Percentiles rank a stretch among this genome's conserved stretches.
Evolutionary conservation across 1,284 basidiomycete species (phyloP).

Genomic region (Cutaneotrichosporon cavernicola): DNA sequence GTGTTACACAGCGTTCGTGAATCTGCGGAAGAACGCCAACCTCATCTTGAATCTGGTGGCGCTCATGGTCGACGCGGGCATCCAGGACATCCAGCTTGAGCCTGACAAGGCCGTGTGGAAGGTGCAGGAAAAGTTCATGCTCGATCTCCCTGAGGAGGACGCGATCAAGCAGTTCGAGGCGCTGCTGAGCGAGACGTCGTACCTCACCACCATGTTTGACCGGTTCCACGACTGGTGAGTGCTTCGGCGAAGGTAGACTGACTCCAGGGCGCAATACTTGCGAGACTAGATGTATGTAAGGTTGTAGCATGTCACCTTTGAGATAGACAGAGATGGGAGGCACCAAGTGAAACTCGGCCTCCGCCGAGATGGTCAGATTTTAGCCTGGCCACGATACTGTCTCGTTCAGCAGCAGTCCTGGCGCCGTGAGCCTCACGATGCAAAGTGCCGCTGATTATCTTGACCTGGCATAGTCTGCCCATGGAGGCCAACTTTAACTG

Average conservation of each 20-base stretch:
- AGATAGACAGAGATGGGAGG: no score
- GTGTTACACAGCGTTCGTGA: conserved; percentile 94
- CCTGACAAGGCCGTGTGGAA: conserved; percentile 63
- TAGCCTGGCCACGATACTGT: no score
- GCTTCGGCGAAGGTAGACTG: not conserved
- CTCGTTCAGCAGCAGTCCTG: no score
- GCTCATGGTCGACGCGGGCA: conserved; percentile 97
- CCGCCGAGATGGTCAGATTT: no score
- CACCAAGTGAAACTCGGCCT: no score
- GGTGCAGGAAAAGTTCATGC: conserved; percentile 93
- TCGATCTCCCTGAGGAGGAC: conserved; percentile 91
- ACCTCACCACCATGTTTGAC: conserved; percentile 88
- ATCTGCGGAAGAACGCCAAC: conserved; percentile 94
- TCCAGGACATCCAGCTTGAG: conserved; percentile 88
- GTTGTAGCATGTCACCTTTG: not conserved
- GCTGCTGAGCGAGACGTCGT: conserved; percentile 89
- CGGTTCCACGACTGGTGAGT: conserved; percentile 66
- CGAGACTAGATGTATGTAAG: conserved; percentile 34
- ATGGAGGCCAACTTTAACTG: no score
- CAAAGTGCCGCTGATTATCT: no score
- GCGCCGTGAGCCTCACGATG: no score
- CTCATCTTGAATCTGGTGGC: conserved; percentile 94
- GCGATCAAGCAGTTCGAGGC: conserved; percentile 96
- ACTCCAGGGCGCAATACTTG: conserved; percentile 47
- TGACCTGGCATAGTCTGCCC: no score